Evolutionary conservation across 1,139 yeast species (phyloP).

Genomic region (Komagataea norvegica): DNA sequence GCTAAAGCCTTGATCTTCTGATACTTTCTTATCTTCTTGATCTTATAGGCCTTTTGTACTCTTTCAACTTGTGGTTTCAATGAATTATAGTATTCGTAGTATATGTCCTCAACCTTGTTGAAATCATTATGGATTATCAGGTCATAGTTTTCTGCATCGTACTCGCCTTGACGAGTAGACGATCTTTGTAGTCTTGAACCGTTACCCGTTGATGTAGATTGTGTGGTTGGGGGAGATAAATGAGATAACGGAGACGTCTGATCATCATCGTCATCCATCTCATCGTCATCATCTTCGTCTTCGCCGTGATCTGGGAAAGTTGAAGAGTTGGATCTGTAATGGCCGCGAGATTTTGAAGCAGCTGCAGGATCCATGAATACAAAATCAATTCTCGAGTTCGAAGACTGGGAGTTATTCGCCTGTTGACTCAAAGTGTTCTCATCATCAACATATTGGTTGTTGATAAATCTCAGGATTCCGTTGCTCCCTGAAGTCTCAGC

Average conservation of each 20-base stretch:
- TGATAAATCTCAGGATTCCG: conserved; percentile 26
- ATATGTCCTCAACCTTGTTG: conserved; percentile 26
- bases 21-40: conserved; percentile 27
- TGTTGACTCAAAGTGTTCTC: conserved; percentile 20
- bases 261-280: conserved; percentile 12
- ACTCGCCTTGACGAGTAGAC: conserved; percentile 22
- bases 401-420: conserved; percentile 8
- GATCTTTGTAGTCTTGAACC: conserved; percentile 23
- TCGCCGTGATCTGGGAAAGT: conserved; percentile 14
- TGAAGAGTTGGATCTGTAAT: conserved; percentile 21
- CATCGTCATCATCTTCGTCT: conserved; percentile 18
- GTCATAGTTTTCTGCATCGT: conserved; percentile 27
- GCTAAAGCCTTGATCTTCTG: conserved; percentile 28
- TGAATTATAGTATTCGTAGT: conserved; percentile 25
- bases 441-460: conserved; percentile 28
- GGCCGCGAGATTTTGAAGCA: conserved; percentile 18
- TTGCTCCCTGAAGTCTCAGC: conserved; percentile 18
- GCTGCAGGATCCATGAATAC: conserved; percentile 28
- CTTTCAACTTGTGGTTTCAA: conserved; percentile 28
- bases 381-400: conserved; percentile 24
- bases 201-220: background rate
- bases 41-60: conserved; percentile 27
- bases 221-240: conserved; percentile 17
- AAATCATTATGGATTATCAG: conserved; percentile 27
- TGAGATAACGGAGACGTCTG: conserved; percentile 17